Evolutionary conservation across 805 yeast genomes (phyloP), one percentile per base, ranked within the genome.

Genomic region (Kuraishia piskuri): DNA sequence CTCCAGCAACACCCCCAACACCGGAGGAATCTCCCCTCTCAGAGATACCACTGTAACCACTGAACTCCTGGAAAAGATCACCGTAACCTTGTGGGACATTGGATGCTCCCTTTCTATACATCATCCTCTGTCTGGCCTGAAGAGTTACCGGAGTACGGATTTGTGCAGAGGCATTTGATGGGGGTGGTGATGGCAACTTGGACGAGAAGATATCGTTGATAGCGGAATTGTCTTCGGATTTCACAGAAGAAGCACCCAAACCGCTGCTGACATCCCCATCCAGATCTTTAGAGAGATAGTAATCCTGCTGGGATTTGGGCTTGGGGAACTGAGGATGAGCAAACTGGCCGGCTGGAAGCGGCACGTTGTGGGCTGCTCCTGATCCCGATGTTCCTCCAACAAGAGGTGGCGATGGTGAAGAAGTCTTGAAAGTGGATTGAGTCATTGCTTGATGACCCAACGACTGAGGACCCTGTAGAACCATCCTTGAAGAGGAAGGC

Each of bases 201-300:
- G 62, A 49, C 25, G 53, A 25, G 51, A 68, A 68, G 2, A 68
- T 67, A 58, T 68, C 72, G 55, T 68, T 67, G 44, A 68, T 57
- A 2, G 70, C 70, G 21, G 55, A 57, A 44, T 62, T 64, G 3
- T 31, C 40, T 36, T 61, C 63, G 23, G 50, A 52, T 31, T 56
- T 57, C 25, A 59, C 54, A 8, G 56, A 23, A 12, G 47, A 45
- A 19, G 17, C 23, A 45, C 47, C 19, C 20, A 22, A 14, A 19
- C 23, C 22, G 19, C 19, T 31, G 24, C 37, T 52, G 44, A 31
- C 17, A n/a, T 31, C 40, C 40, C 40, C 40, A 31, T 31, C 31
- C 31, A 25, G 10, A 10, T 10, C 31, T 10, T 25, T 31, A 3
- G 40, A 6, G 14, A 31, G 40, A 31, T 31, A 31, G 17, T 31